Evolutionary conservation across 2,329 filamentous ascomycete genomes (phyloP), one percentile per base, ranked within the genome.

Genomic region (Lojkania enalia): DNA sequence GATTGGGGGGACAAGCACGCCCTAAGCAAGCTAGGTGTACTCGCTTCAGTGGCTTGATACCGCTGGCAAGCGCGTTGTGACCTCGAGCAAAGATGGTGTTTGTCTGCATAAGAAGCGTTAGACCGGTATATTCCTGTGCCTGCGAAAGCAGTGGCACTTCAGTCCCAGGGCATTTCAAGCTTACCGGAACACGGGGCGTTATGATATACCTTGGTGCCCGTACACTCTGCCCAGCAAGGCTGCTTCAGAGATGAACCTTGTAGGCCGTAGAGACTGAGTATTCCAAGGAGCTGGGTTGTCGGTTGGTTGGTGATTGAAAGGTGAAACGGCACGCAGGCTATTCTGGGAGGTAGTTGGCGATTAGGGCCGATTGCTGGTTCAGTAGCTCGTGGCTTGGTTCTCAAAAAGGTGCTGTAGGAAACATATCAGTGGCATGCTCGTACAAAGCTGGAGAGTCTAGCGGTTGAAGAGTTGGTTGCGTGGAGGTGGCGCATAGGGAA

Each of bases 401-500:
- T 55, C 43, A 48, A 46, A 52, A 44, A 25, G 44, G 33, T 48
- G 37, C 58, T 62, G 43, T 15, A 41, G 49, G 42, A 23, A 40
- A 52, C 48, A 51, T 60, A 62, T 69, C 55, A 69, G 66, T 58
- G 51, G 43, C 54, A 57, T 44, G 41, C 43, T 52, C 43, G 46
- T 55, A 46, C 40, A 55, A 40, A 45, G 43, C 40, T 47, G 46
- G 54, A 61, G 46, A 55, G 58, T 60, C 58, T 56, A 46, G 58
- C 52, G 33, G 51, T 54, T 50, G 44, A 42, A 45, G 56, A 60
- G 59, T 49, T 55, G 59, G 55, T 59, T 65, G 62, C 64, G 67
- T 59, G 54, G 49, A 52, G 60, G 65, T 67, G 64, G 65, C 65
- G 64, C 60, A 65, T 63, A 67, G 51, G 40, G 45, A 53, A 33